Base-by-base conservation (phyloP, 176 grass and related monocot species). In the Carex parvula region DNA sequence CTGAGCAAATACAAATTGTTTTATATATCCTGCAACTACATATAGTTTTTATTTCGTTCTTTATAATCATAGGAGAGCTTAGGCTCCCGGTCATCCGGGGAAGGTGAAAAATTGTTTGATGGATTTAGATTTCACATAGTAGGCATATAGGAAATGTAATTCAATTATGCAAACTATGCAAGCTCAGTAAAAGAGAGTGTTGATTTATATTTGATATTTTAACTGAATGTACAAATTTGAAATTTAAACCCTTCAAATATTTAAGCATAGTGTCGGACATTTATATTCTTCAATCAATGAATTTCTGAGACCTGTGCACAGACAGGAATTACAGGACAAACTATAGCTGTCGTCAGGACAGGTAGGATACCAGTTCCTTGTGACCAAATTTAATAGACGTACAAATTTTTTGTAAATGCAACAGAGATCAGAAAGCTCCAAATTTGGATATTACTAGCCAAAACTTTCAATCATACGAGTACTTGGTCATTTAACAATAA, bases 401-500 rank as follows among this genome's bases (percentile, higher is more conserved):
- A 26, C 41, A 50, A 54, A 8, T 77, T 5, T 39, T 39, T 5
- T 39, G 9, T 77, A 77, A 26, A 56, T 17, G 73, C 73, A 77
- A 77, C 12, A 14, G 4, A 54, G 55, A 77, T 17, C 48, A 77
- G 42, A 77, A 56, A 77, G 73, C 50, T 77, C 21, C 48, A 18
- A 56, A 77, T 55, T 77, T 77, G 73, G 73, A 56, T 52, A 52
- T 77, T 77, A 56, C 14, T 77, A 32, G 22, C 22, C 24, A 30
- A 77, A 77, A 77, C 50, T 56, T 32, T 54, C 50, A 77, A 77
- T 77, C 73, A 56, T 17, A 22, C 26, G 24, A 56, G 21, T 16
- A 77, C 13, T 77, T 9, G 44, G 72, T 76, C 72, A 76, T 17
- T 55, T 76, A 76, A 55, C 72, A 76, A 76, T 76, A 29, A 55